Evolutionary conservation across 257 asterid species (phyloP).

Genomic region (Osmanthus fragrans): DNA sequence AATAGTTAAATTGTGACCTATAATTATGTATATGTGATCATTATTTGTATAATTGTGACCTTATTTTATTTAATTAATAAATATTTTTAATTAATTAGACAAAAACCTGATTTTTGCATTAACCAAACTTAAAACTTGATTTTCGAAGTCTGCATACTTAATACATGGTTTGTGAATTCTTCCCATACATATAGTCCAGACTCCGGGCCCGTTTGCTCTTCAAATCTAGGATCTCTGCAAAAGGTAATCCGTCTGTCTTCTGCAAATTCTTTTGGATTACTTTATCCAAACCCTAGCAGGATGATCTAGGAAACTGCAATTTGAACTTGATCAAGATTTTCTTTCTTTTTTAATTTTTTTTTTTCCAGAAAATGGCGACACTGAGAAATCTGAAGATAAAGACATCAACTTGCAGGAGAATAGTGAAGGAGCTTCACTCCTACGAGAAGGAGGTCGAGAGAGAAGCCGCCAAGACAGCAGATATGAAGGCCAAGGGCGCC

Average conservation of each 20-base stretch:
- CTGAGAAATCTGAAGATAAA: constrained; percentile 79
- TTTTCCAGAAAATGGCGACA: constrained; percentile 41
- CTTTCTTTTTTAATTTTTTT: background rate
- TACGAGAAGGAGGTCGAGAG: constrained; percentile 87
- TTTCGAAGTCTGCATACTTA: too few relatives aligned
- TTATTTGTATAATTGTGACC: too few relatives aligned
- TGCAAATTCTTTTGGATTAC: background rate
- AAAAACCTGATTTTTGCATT: too few relatives aligned
- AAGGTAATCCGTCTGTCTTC: background rate
- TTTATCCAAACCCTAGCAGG: background rate
- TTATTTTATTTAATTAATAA: too few relatives aligned
- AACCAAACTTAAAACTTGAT: too few relatives aligned
- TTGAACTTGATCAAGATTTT: background rate
- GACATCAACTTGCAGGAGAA: constrained; percentile 76
- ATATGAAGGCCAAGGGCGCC: constrained; percentile 82
- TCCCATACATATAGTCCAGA: background rate
- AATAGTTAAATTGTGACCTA: too few relatives aligned
- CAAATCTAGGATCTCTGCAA: background rate
- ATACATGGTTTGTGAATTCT: too few relatives aligned
- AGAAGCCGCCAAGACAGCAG: too few relatives aligned
- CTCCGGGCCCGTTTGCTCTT: background rate
- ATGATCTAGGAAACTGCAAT: background rate
- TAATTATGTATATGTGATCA: too few relatives aligned
- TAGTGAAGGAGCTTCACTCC: constrained; percentile 77
- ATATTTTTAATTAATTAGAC: too few relatives aligned